Base-by-base conservation (phyloP, 805 yeast genomes). In the Wickerhamiella musiphila region DNA sequence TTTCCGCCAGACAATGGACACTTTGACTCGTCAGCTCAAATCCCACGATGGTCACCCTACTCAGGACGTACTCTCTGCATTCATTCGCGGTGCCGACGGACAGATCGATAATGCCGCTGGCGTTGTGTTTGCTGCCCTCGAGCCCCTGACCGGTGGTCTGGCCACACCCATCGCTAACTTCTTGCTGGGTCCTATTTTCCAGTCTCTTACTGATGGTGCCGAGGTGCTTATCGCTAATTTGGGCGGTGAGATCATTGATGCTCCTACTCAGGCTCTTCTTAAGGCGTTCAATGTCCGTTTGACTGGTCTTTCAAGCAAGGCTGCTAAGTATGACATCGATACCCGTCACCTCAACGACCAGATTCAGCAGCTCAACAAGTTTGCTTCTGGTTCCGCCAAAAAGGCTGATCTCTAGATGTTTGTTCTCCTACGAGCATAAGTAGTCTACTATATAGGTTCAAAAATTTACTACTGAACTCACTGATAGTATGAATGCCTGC, bases 21-120 rank as follows among this genome's bases (percentile, higher is more conserved):
- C 45, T 12, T 25, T 43, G 26, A 31, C 12, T 26, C 18, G 15
- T 24, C 36, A 33, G 34, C 26, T 36, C 23, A 14, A 32, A 28
- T 14, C 19, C 8, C 21, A 27, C 29, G 32, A 26, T 16, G 37
- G 32, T 17, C 37, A 37, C 33, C 19, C 35, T 20, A 34, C 32
- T 16, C 35, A 35, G 12, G 37, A 34, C 29, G 35, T 39, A 14
- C 12, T 41, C 7, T 19, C 15, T 8, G 42, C 42, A 23, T 37
- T 19, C 42, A 41, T 50, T 25, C 43, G 52, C 19, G 53, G 53
- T 14, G 39, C 48, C 15, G 55, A 49, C 34, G 45, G 48, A 21
- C 52, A 47, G 38, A 44, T 43, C 28, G 53, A 49, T 33, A 48
- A 46, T 31, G 43, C 44, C 25, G 31, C 43, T 21, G 50, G 37